Evolutionary conservation across 331 rosid species (phyloP).

Genomic region (Acacia concinna): DNA sequence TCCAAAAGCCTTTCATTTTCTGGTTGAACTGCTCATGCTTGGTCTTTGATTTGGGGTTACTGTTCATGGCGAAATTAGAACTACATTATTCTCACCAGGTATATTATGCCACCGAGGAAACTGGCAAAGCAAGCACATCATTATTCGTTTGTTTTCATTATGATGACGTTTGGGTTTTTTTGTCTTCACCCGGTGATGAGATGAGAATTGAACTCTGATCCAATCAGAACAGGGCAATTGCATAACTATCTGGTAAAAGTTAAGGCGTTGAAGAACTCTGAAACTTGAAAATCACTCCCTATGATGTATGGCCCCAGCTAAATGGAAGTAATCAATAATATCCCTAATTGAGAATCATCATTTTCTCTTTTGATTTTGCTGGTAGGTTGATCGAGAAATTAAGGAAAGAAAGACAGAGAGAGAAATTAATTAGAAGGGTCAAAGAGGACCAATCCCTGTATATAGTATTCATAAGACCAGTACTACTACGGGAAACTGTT

Average conservation of each 20-base stretch:
- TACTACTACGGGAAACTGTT: constrained; percentile 25
- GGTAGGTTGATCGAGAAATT: background rate
- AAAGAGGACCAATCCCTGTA: constrained; percentile 19
- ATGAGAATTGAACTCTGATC: background rate
- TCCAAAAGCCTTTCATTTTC: constrained; percentile 28
- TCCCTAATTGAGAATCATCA: background rate
- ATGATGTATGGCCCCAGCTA: background rate
- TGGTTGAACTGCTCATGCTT: background rate
- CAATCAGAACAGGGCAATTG: background rate
- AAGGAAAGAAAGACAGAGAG: constrained; percentile 6
- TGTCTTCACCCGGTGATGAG: constrained; percentile 27
- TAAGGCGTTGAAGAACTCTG: background rate
- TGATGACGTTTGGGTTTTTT: constrained; percentile 37
- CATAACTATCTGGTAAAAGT: constrained; percentile 14
- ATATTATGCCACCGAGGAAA: constrained; percentile 22
- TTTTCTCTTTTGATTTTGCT: constrained; percentile 1
- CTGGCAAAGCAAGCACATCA: constrained; percentile 6
- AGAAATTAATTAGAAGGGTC: background rate
- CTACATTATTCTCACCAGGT: background rate
- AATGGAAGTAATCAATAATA: background rate
- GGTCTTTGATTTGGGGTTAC: background rate
- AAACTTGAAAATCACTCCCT: background rate
- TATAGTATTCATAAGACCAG: background rate
- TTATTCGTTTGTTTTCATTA: constrained; percentile 26
- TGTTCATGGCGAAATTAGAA: constrained; percentile 26